phyloP scores from a whole-genome alignment of 1,139 yeast genomes.

The Diutina catenulata region DNA sequence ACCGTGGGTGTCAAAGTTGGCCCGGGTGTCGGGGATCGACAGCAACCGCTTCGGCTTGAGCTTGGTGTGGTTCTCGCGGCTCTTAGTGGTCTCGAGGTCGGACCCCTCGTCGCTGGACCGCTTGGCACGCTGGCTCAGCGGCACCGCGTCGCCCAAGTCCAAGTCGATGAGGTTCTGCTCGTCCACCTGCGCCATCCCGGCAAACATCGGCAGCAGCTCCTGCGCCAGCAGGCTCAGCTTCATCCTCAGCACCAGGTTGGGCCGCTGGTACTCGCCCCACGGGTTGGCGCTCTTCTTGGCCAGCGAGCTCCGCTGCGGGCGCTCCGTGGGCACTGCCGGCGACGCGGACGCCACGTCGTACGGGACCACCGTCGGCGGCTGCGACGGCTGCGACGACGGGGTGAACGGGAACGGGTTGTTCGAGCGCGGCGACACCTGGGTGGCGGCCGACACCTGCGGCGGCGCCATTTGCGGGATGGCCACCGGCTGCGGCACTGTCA shows the following conservation, averaged over 20 bases:
- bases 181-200: conserved; percentile 7
- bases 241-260: conserved; percentile 2
- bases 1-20: not conserved
- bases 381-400: not conserved
- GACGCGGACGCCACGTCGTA: conserved; percentile 10
- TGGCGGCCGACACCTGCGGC: not conserved
- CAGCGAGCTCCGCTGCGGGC: not conserved
- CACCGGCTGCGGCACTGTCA: not conserved
- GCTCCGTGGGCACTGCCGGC: conserved; percentile 6
- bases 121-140: not conserved
- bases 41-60: conserved; percentile 18
- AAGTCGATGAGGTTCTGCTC: conserved; percentile 5
- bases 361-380: conserved; percentile 6
- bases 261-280: conserved; percentile 15
- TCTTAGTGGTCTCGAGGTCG: not conserved
- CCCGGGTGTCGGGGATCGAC: conserved; percentile 2
- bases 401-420: conserved; percentile 5
- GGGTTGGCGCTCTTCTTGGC: conserved; percentile 13
- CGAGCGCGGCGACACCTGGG: conserved; percentile 1
- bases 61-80: conserved; percentile 9
- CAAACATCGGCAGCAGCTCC: conserved; percentile 7
- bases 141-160: conserved; percentile 9
- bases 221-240: conserved; percentile 5
- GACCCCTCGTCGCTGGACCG: not conserved
- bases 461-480: not conserved